Evolutionary conservation across 1,284 basidiomycete species (phyloP).

Genomic region (Lignosus rhinocerotis): DNA sequence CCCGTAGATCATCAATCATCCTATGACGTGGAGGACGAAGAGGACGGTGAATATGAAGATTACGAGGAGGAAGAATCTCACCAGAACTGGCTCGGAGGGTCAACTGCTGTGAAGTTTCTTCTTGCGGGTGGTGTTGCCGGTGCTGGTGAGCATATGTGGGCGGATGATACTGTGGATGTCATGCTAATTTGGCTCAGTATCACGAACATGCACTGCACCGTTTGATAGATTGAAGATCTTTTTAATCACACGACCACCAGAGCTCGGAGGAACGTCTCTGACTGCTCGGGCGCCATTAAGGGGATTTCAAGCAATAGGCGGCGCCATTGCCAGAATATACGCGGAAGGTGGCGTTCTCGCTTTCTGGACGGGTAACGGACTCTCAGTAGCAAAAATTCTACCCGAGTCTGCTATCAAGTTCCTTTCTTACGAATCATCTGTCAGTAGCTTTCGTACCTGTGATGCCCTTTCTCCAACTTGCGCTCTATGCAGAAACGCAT

Average conservation of each 20-base stretch:
- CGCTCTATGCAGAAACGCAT: constrained; percentile 73
- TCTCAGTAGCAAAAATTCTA: constrained; percentile 90
- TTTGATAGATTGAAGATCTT: constrained; percentile 98
- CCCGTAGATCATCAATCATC: constrained; percentile 32
- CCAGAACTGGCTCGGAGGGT: constrained; percentile 65
- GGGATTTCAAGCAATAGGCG: constrained; percentile 69
- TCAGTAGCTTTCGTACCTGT: constrained; percentile 43
- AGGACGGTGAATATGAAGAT: constrained; percentile 19
- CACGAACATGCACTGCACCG: constrained; percentile 94
- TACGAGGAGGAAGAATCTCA: constrained; percentile 62
- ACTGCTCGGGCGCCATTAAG: constrained; percentile 47
- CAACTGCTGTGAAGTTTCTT: constrained; percentile 86
- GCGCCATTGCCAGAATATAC: constrained; percentile 81
- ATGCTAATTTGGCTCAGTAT: constrained; percentile 54
- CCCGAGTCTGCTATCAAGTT: constrained; percentile 99
- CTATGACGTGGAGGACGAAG: constrained; percentile 38
- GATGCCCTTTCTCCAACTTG: constrained; percentile 1
- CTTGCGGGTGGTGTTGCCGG: constrained; percentile 94
- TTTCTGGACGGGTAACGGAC: constrained; percentile 92
- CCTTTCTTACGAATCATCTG: constrained; percentile 90
- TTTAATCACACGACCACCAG: constrained; percentile 84
- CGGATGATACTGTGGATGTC: too few species aligned
- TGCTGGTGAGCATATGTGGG: constrained; percentile 60
- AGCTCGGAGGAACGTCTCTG: constrained; percentile 57
- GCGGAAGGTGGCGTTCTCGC: constrained; percentile 84